These are phyloP conservation scores for Bipolaris zeicola DNA, from an alignment of 2,329 filamentous ascomycete genomes.

Conservation along the genomic window DNA sequence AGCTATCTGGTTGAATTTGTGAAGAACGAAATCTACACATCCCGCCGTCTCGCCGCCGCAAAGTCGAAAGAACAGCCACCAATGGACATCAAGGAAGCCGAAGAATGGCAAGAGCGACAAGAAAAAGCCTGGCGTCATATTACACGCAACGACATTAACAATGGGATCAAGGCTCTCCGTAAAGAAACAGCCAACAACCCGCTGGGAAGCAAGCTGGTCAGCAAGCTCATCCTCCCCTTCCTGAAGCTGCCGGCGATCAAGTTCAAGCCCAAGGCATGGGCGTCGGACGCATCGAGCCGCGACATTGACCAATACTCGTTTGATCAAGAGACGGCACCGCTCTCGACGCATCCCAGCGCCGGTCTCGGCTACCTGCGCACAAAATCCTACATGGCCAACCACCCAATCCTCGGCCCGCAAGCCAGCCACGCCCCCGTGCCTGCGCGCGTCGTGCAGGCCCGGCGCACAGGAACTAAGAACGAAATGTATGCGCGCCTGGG, in stretches of 20 bases:
- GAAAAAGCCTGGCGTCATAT: conserved; percentile 38
- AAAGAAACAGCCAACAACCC: conserved; percentile 55
- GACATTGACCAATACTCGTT: conserved; percentile 36
- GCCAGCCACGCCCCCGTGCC: conserved; percentile 57
- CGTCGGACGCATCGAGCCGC: conserved; percentile 33
- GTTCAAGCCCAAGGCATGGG: conserved; percentile 31
- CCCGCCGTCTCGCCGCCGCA: conserved; percentile 28
- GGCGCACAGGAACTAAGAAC: conserved; percentile 14
- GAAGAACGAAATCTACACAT: conserved; percentile 41
- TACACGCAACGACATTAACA: conserved; percentile 30
- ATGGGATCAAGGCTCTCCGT: conserved; percentile 47
- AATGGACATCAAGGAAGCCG: conserved; percentile 33
- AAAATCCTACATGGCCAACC: conserved; percentile 61
- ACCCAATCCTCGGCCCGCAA: conserved; percentile 66
- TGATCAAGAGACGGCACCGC: conserved; percentile 48
- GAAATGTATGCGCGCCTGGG: conserved; percentile 48
- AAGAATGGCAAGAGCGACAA: conserved; percentile 21
- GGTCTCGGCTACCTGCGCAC: conserved; percentile 67
- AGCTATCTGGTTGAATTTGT: conserved; percentile 38
- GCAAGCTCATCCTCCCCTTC: conserved; percentile 58
- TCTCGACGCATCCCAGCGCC: conserved; percentile 68
- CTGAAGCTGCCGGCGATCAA: conserved; percentile 60
- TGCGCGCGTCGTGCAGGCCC: conserved; percentile 61
- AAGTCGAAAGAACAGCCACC: conserved; percentile 22
- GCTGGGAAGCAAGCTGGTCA: conserved; percentile 58